A percentile compares a stretch with the other conserved stretches of the same genome.
These are phyloP conservation scores for Cercospora brassicicola DNA, from an alignment of 2,329 filamentous ascomycete species.

Conservation along the genomic window DNA sequence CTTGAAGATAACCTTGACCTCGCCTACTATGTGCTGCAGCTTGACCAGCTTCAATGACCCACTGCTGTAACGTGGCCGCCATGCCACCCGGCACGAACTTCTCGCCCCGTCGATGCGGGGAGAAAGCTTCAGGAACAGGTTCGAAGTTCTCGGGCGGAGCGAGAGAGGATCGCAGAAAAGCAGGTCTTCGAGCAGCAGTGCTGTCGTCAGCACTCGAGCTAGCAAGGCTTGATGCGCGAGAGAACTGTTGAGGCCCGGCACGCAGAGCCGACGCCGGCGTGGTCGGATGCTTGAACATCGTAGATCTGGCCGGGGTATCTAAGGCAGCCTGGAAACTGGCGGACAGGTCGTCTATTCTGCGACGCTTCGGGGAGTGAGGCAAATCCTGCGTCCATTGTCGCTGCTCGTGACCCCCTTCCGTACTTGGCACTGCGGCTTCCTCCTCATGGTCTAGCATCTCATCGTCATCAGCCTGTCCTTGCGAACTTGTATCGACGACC, in stretches of 20 bases:
- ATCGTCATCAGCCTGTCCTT: conserved; percentile 25
- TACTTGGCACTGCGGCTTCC: conserved; percentile 23
- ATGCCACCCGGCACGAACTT: conserved; percentile 53
- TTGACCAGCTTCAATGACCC: conserved; percentile 50
- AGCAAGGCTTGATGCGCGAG: conserved; percentile 17
- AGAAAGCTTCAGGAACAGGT: conserved; percentile 55
- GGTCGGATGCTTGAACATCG: conserved; percentile 24
- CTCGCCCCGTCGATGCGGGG: conserved; percentile 52
- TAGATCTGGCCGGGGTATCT: conserved; percentile 19
- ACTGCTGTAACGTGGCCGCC: conserved; percentile 51
- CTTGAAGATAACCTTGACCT: conserved; percentile 26
- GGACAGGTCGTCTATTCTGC: conserved; percentile 26
- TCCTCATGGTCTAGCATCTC: conserved; percentile 34
- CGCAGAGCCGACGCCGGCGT: conserved; percentile 24
- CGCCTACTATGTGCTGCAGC: conserved; percentile 30
- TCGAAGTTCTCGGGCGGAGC: conserved; percentile 36
- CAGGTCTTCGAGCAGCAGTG: conserved; percentile 34
- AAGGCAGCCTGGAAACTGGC: conserved; percentile 8
- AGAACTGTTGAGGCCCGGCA: conserved; percentile 17
- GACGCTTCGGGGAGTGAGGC: conserved; percentile 36
- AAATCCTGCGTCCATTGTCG: conserved; percentile 18
- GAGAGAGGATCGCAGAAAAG: conserved; percentile 42
- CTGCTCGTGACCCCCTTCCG: conserved; percentile 11
- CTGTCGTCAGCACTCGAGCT: conserved; percentile 14
- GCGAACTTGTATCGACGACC: conserved; percentile 28